Conservation (phyloP, 2,329 filamentous ascomycete species). For the Penicillium sp. region DNA sequence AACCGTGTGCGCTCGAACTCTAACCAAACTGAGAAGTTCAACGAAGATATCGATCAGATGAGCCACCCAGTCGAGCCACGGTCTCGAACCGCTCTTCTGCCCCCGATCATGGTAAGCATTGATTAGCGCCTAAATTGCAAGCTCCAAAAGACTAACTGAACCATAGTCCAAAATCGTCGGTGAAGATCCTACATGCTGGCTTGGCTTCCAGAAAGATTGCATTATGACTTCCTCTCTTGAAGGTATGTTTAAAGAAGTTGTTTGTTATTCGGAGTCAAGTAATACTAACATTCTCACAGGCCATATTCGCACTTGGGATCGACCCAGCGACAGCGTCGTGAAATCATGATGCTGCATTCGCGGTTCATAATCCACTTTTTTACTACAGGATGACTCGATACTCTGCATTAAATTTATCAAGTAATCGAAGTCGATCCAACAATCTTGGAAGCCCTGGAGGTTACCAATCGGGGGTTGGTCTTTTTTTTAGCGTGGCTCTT, state of each 20-base stretch:
- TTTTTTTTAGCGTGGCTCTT: not conserved
- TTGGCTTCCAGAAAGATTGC: slow-evolving; percentile 89
- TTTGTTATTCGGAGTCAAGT: slow-evolving; percentile 8
- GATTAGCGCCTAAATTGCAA: not conserved
- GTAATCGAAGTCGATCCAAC: not conserved
- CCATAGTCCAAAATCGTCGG: slow-evolving; percentile 76
- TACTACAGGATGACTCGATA: not conserved
- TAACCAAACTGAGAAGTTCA: slow-evolving; percentile 53
- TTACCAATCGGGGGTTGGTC: not conserved
- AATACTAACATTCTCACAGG: slow-evolving; percentile 49
- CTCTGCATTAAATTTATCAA: not conserved
- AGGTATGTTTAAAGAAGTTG: slow-evolving; percentile 58
- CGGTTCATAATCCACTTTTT: not conserved
- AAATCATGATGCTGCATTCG: slow-evolving; percentile 20
- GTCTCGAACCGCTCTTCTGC: slow-evolving; percentile 77
- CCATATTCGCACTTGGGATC: slow-evolving; percentile 72
- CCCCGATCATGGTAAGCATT: slow-evolving; percentile 76
- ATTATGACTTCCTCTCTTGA: slow-evolving; percentile 91
- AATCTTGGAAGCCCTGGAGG: not conserved
- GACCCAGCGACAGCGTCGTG: slow-evolving; percentile 53
- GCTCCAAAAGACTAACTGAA: slow-evolving; percentile 11
- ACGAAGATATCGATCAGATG: slow-evolving; percentile 55
- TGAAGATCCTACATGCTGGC: slow-evolving; percentile 81
- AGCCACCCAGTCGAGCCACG: slow-evolving; percentile 83
- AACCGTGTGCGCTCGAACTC: slow-evolving; percentile 71